phyloP scores from a whole-genome alignment of 805 yeast genomes.

The Yueomyces sinensis region DNA sequence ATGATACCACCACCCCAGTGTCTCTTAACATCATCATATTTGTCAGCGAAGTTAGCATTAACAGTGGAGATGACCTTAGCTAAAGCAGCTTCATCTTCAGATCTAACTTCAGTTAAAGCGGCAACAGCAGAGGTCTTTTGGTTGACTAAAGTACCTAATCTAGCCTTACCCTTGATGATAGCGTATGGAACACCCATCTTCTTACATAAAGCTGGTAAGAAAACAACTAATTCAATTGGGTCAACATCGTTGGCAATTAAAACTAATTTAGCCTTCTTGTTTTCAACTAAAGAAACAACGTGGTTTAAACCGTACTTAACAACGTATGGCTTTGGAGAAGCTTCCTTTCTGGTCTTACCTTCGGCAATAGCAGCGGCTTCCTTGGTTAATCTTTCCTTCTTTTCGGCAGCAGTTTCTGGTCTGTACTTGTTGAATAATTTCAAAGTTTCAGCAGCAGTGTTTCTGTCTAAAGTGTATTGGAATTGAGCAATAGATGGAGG shows the following conservation, averaged over 20 bases:
- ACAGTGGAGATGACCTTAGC: slow-evolving; percentile 87
- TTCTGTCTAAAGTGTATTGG: slow-evolving; percentile 92
- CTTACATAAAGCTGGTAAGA: slow-evolving; percentile 97
- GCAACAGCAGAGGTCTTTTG: slow-evolving; percentile 95
- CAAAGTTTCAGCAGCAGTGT: slow-evolving; percentile 95
- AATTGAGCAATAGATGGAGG: slow-evolving; percentile 98
- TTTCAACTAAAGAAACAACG: slow-evolving; percentile 92
- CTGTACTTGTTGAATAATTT: slow-evolving; percentile 98
- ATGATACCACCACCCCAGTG: slow-evolving; percentile 99
- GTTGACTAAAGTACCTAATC: slow-evolving; percentile 96
- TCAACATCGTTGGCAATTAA: slow-evolving; percentile 98
- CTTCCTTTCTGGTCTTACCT: slow-evolving; percentile 95
- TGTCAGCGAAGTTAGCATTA: slow-evolving; percentile 84
- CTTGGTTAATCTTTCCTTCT: slow-evolving; percentile 97
- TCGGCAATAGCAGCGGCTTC: slow-evolving; percentile 99
- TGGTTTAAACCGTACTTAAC: slow-evolving; percentile 99
- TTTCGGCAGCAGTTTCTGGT: slow-evolving; percentile 95
- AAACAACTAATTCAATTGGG: slow-evolving; percentile 95
- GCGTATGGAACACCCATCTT: slow-evolving; percentile 99
- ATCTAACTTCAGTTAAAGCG: slow-evolving; percentile 87
- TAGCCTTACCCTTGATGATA: slow-evolving; percentile 95
- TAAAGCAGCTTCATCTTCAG: slow-evolving; percentile 91
- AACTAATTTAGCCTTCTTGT: slow-evolving; percentile 96
- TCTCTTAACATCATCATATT: slow-evolving; percentile 91
- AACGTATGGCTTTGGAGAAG: slow-evolving; percentile 90